Conservation (phyloP, 495 filamentous ascomycete species). For the Cercophora newfieldiana region DNA sequence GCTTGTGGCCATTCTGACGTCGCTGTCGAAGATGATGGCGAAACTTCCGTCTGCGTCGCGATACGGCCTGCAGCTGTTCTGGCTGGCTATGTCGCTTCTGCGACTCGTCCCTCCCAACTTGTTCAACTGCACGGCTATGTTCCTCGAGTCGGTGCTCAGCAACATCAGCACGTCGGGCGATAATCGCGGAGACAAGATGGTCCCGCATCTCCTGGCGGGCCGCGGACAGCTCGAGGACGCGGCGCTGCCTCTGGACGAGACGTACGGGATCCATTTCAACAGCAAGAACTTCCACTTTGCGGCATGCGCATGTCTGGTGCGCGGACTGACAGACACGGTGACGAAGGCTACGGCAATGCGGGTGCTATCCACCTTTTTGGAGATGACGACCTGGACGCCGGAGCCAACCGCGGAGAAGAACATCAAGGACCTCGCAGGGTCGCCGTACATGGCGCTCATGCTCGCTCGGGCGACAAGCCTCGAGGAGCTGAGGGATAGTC, state of each 20-base stretch:
- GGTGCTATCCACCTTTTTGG: slow-evolving; percentile 59
- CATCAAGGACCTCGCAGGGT: slow-evolving; percentile 38
- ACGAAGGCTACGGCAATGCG: slow-evolving; percentile 57
- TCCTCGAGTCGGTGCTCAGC: slow-evolving; percentile 61
- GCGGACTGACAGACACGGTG: slow-evolving; percentile 59
- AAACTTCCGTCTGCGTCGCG: slow-evolving; percentile 63
- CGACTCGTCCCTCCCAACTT: slow-evolving; percentile 57
- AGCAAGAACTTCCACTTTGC: slow-evolving; percentile 65
- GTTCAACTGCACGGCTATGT: slow-evolving; percentile 62
- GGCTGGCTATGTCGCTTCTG: slow-evolving; percentile 65
- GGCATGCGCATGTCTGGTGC: slow-evolving; percentile 58
- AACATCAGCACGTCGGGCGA: slow-evolving; percentile 59
- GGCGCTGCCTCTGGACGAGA: slow-evolving; percentile 56
- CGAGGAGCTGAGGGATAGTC: slow-evolving; percentile 51
- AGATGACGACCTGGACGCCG: slow-evolving; percentile 51
- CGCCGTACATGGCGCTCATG: slow-evolving; percentile 54
- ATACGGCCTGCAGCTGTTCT: slow-evolving; percentile 68
- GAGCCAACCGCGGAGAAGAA: slow-evolving; percentile 14
- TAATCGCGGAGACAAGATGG: slow-evolving; percentile 58
- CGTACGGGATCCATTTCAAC: slow-evolving; percentile 62
- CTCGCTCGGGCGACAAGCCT: slow-evolving; percentile 45
- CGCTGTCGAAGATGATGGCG: slow-evolving; percentile 67
- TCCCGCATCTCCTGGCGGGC: slow-evolving; percentile 57
- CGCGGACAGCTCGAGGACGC: slow-evolving; percentile 57
- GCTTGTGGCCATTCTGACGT: slow-evolving; percentile 64